Conservation (phyloP, 768 basidiomycete species). For the Piloderma croceum region DNA sequence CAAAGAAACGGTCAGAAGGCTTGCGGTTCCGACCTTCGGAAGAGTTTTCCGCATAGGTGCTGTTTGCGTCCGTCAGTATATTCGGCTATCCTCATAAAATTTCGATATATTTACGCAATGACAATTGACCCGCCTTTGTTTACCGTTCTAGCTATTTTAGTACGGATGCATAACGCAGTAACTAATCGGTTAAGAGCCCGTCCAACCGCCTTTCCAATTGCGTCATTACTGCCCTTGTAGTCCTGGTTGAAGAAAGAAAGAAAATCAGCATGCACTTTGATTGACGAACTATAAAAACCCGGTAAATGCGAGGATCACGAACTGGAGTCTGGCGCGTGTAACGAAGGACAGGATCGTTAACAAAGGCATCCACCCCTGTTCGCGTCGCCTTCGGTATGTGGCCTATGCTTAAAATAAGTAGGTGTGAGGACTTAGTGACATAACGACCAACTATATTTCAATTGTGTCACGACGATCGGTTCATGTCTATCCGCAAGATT, state of each 20-base stretch:
- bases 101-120: background rate
- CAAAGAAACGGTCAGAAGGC: background rate
- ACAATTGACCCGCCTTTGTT: background rate
- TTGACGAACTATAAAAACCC: no score
- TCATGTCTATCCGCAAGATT: no score
- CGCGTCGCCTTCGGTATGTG: slow-evolving; percentile 20
- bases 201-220: background rate
- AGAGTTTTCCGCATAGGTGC: background rate
- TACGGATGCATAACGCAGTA: background rate
- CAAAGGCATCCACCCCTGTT: slow-evolving; percentile 14
- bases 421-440: background rate
- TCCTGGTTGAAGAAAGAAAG: background rate
- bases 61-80: background rate
- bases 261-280: background rate
- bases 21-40: background rate
- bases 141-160: background rate
- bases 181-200: background rate
- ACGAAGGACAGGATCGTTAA: slow-evolving; percentile 15
- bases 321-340: slow-evolving; percentile 16
- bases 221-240: no score
- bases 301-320: slow-evolving; percentile 2
- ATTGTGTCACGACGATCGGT: background rate
- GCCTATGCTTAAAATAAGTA: slow-evolving; percentile 9
- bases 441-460: background rate
- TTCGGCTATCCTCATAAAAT: background rate